These are phyloP conservation scores for Boletus smithii DNA, from an alignment of 1,284 basidiomycete species.

Conservation along the genomic window DNA sequence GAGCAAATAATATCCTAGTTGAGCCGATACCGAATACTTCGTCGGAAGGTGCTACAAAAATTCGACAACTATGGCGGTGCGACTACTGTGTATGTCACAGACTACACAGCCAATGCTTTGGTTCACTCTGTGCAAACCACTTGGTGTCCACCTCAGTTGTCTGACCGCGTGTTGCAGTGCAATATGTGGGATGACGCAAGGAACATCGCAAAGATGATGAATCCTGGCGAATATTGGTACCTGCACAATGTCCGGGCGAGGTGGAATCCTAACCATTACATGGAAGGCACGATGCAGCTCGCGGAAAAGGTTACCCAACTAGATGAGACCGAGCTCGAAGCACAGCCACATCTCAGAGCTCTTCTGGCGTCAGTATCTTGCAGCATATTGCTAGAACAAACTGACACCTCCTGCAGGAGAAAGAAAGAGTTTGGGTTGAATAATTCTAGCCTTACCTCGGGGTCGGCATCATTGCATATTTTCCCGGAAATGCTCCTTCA, in stretches of 20 bases:
- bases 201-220: constrained; percentile 42
- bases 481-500: constrained; percentile 48
- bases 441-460: constrained; percentile 19
- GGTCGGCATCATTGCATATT: constrained; percentile 22
- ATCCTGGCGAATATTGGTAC: constrained; percentile 49
- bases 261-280: constrained; percentile 37
- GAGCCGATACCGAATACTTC: neutral
- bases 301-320: constrained; percentile 46
- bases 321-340: constrained; percentile 39
- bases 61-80: constrained; percentile 37
- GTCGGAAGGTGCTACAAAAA: constrained; percentile 46
- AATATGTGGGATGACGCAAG: constrained; percentile 55
- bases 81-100: constrained; percentile 61
- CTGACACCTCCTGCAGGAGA: constrained; percentile 42
- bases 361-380: constrained; percentile 49
- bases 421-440: constrained; percentile 47
- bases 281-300: constrained; percentile 51
- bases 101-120: constrained; percentile 52
- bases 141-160: constrained; percentile 49
- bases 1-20: constrained; percentile 11
- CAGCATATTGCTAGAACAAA: neutral
- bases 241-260: constrained; percentile 55
- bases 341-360: constrained; percentile 40
- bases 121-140: constrained; percentile 34
- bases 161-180: constrained; percentile 47